Evolutionary conservation across 2,329 filamentous ascomycete genomes (phyloP).

Genomic region (Paramyrothecium roridum): DNA sequence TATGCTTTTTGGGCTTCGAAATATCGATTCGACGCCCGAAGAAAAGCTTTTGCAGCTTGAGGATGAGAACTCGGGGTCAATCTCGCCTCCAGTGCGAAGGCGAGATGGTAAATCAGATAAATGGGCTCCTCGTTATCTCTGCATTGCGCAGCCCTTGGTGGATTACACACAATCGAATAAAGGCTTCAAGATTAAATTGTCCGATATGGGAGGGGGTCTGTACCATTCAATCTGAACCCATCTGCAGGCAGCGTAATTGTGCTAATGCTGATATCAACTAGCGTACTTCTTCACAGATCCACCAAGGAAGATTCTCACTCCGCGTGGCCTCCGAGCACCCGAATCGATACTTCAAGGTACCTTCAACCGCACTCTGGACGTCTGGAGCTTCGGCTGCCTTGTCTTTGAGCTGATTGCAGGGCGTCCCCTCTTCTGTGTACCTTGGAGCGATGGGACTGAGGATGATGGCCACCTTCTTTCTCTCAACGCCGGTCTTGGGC

Average conservation of each 20-base stretch:
- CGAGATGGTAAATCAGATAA: conserved; percentile 24
- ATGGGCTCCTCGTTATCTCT: conserved; percentile 26
- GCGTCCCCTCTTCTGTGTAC: conserved; percentile 20
- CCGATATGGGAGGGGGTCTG: conserved; percentile 25
- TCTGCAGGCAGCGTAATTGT: too few relatives aligned
- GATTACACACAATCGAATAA: conserved; percentile 13
- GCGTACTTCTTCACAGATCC: conserved; percentile 21
- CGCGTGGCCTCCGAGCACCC: conserved; percentile 20
- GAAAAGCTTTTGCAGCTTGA: conserved; percentile 18
- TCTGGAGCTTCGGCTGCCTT: conserved; percentile 29
- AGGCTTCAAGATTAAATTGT: conserved; percentile 24
- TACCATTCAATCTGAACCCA: conserved; percentile 6
- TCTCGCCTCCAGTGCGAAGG: conserved; percentile 12
- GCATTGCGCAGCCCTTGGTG: conserved; percentile 19
- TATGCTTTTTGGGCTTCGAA: conserved; percentile 28
- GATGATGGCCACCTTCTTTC: conserved; percentile 18
- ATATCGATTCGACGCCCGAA: conserved; percentile 20
- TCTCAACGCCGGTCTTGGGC: conserved; percentile 13
- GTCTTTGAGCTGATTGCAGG: conserved; percentile 25
- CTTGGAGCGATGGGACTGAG: conserved; percentile 6
- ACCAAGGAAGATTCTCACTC: conserved; percentile 15
- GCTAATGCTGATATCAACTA: conserved; percentile 4
- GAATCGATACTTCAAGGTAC: conserved; percentile 21
- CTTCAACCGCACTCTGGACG: conserved; percentile 16
- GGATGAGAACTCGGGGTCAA: conserved; percentile 11